A percentile compares a stretch with the other conserved stretches of the same genome.
Conservation (phyloP, 148 eudicot genomes). For the Dysphania ambrosioides region DNA sequence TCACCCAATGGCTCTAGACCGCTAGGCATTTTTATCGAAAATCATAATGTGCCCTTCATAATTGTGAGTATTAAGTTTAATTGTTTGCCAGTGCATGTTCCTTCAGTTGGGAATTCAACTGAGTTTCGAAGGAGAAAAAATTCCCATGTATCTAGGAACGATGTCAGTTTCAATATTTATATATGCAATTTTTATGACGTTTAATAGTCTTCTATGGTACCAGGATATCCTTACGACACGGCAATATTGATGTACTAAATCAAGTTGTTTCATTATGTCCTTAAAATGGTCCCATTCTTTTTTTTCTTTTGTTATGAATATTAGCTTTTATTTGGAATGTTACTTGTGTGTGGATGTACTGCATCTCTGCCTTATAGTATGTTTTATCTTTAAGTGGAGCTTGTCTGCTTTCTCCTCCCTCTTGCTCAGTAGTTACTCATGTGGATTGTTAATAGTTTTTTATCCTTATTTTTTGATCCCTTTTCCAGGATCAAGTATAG, state of each 20-base stretch:
- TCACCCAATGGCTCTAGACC: too few species aligned
- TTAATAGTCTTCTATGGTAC: not conserved
- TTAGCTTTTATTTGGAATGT: not conserved
- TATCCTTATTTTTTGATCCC: not conserved
- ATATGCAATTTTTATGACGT: too few species aligned
- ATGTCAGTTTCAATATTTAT: too few species aligned
- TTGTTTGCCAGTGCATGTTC: not conserved
- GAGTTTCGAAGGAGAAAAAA: not conserved
- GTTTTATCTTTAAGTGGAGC: not conserved
- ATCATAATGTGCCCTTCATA: not conserved
- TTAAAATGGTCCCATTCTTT: not conserved
- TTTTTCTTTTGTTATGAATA: not conserved
- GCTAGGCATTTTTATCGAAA: not conserved
- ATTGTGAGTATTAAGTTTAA: not conserved
- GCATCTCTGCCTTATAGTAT: too few species aligned
- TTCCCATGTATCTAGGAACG: too few species aligned
- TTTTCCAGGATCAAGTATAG: conserved; percentile 83
- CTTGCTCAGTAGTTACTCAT: not conserved
- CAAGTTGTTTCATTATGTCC: not conserved
- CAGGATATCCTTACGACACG: too few species aligned
- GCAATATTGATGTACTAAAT: too few species aligned
- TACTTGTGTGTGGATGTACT: not conserved
- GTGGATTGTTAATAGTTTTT: too few species aligned
- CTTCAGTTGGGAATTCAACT: not conserved
- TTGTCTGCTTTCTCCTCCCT: not conserved